Conservation (phyloP, 164 flowering plant species). For the Magnolia officinalis region DNA sequence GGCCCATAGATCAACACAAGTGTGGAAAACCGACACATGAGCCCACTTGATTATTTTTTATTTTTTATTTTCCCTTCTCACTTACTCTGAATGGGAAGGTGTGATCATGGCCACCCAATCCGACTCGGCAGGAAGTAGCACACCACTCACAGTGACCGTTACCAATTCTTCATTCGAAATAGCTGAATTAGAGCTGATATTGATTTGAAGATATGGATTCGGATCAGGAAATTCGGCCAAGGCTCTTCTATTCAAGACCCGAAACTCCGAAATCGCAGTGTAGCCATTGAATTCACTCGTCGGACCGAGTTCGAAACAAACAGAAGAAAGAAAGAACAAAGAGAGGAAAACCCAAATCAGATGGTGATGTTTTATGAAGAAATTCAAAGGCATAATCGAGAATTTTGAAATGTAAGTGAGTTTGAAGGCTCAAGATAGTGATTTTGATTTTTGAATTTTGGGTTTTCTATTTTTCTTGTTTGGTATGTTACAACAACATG, state of each 20-base stretch:
- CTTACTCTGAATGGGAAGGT: constrained; percentile 45
- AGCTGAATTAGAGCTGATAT: constrained; percentile 22
- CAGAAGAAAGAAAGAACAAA: constrained; percentile 11
- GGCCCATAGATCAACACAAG: no score
- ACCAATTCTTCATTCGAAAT: constrained; percentile 50
- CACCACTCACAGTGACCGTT: constrained; percentile 54
- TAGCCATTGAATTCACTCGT: constrained; percentile 18
- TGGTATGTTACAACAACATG: not conserved
- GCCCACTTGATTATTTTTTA: no score
- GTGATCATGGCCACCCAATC: constrained; percentile 87
- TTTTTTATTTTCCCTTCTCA: not conserved
- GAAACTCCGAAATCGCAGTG: constrained; percentile 58
- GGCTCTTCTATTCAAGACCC: constrained; percentile 45
- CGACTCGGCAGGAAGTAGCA: constrained; percentile 35
- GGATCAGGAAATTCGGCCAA: constrained; percentile 35
- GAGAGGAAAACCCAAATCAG: constrained; percentile 2
- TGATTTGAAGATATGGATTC: constrained; percentile 46
- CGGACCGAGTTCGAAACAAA: constrained; percentile 11
- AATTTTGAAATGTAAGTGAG: not conserved
- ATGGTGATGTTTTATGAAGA: no score
- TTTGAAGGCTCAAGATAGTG: not conserved
- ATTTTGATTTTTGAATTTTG: not conserved
- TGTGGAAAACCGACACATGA: no score
- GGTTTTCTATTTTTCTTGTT: not conserved
- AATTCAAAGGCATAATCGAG: not conserved